Base-by-base conservation (phyloP, 2,329 filamentous ascomycete species). In the Fusarium albosuccineum region DNA sequence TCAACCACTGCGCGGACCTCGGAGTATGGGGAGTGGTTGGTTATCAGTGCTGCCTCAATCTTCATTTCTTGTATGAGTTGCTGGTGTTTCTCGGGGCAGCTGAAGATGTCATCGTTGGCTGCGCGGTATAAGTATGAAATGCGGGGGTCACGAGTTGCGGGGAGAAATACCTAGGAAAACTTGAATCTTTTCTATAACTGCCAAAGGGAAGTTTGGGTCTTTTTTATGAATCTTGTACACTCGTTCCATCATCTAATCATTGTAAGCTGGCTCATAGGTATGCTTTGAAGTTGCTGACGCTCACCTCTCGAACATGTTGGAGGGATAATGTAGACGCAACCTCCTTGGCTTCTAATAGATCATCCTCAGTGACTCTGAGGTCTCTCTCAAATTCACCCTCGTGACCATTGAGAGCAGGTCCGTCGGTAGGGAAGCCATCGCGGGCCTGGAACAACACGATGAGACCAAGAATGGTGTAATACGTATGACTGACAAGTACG, bases 1-100 rank as follows among this genome's bases (percentile, higher is more conserved):
- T 83, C 81, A 7, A 86, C 83, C 8, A 86, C 82, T 26, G 84
- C 81, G n/a, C 85, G 82, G 9, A 86, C 84, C 70, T 86, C 84
- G 22, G 85, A 79, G 63, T 87, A 87, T 2, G 86, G 86, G 29
- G 82, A 85, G 70, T 86, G 82, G 68, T 84, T 82, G 52, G 78
- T 82, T 58, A 86, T 85, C 51, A 86, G 76, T 1, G 83, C 83
- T 2, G 82, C 80, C 68, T 86, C 81, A 17, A 85, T 76, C 72
- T 85, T 86, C 76, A 86, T 85, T 70, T 85, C 82, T 17, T 78
- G 74, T 46, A 86, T 83, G 39, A 85, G 69, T 2, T 77, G 71
- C 26, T 75, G 68, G 29, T 82, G 70, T 36, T 77, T 78, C 34
- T 80, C 78, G 9, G 80, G 79, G 33, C 77, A 70, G n/a, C 74